Conservation (phyloP, 1,139 yeast species). For the Scheffersomyces stambukii region DNA sequence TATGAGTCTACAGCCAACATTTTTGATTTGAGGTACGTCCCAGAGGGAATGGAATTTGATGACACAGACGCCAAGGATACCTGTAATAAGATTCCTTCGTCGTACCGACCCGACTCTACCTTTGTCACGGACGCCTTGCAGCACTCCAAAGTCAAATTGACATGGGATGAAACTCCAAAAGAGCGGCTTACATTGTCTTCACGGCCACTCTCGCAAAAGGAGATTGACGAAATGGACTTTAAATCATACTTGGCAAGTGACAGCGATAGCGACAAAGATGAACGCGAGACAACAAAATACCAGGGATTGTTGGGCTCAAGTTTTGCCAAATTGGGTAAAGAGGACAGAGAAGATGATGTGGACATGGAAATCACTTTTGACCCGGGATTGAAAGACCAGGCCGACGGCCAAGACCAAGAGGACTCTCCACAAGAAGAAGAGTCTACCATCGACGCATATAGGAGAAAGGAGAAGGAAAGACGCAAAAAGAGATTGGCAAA, state of each 20-base stretch:
- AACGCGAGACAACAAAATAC: conserved; percentile 46
- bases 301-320: conserved; percentile 55
- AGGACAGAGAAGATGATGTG: conserved; percentile 59
- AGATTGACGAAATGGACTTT: conserved; percentile 94
- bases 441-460: conserved; percentile 75
- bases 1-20: conserved; percentile 94
- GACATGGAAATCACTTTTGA: conserved; percentile 97
- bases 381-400: conserved; percentile 68
- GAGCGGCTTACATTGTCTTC: conserved; percentile 79
- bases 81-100: conserved; percentile 68
- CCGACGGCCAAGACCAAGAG: conserved; percentile 19
- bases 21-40: conserved; percentile 88
- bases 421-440: conserved; percentile 52
- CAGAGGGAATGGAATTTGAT: conserved; percentile 85
- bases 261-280: conserved; percentile 44
- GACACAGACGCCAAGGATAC: conserved; percentile 66
- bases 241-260: conserved; percentile 93
- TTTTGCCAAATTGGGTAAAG: conserved; percentile 28
- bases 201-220: conserved; percentile 82
- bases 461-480: conserved; percentile 90
- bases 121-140: conserved; percentile 93
- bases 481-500: conserved; percentile 76
- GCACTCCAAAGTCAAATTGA: conserved; percentile 86
- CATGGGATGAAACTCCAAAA: conserved; percentile 98
- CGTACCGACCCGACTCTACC: conserved; percentile 70